Base-by-base conservation (phyloP, 2,329 filamentous ascomycete species). In the Paecilomyces dactylethromorphus region DNA sequence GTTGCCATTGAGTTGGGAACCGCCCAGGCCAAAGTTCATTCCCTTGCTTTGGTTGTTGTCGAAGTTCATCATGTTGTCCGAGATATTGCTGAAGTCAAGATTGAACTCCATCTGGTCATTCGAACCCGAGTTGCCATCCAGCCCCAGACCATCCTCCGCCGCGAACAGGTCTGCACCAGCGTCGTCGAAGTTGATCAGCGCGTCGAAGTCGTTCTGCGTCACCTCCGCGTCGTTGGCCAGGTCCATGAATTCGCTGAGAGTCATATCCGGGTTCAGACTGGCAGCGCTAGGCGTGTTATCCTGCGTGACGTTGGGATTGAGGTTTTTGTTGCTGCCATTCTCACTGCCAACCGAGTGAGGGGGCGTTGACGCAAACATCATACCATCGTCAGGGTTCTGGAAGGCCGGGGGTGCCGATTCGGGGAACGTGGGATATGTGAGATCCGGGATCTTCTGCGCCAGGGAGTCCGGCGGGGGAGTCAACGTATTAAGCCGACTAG, bases 171-270 rank as follows among this genome's bases (percentile, higher is more conserved):
- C 74, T 18, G 65, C 69, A 1, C 67, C 66, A 1, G 70, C 69
- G 54, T 78, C 76, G 50, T 79, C 77, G 55, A 79, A 75, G 58
- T 79, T 78, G 62, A 79, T 77, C 57, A 79, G 61, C 0, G 76
- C 74, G 57, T 79, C 77, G 29, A 79, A 76, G 57, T 79, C 76
- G 55, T 77, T 76, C 57, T 78, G 74, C 2, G 72, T 77, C 22
- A 77, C 75, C 58, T 78, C 75, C 5, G 73, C 75, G 54, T 77
- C 75, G 55, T 78, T 76, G 29, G 76, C 76, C 26, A 78, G 62
- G 59, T 76, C 74, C 70, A 77, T 77, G 32, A 78, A 66, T 54
- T 77, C 70, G 49, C 70, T 74, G 3, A 78, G 64, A 55, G 70
- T 76, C 59, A 76, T 59, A 32, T 77, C 72, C 2, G 69, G 60